These are phyloP conservation scores for Fusarium falciforme DNA, from an alignment of 2,329 filamentous ascomycete species.

Conservation along the genomic window DNA sequence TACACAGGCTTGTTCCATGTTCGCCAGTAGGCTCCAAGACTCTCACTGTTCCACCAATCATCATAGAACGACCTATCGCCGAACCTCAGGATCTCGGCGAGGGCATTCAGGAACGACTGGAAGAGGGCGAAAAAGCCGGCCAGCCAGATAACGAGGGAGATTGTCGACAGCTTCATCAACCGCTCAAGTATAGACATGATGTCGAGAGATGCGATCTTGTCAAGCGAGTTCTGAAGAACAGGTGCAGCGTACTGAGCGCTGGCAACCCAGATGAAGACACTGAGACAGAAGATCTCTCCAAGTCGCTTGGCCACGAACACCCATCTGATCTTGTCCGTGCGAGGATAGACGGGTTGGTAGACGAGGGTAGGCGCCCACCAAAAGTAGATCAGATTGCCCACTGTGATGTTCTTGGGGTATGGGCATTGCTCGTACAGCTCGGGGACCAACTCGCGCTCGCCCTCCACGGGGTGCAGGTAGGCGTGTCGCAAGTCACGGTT, in stretches of 20 bases:
- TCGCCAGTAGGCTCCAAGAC: constrained; percentile 90
- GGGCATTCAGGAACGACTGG: constrained; percentile 89
- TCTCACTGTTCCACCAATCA: constrained; percentile 97
- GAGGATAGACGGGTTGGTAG: constrained; percentile 96
- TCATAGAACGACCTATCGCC: constrained; percentile 95
- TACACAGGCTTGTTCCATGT: constrained; percentile 99
- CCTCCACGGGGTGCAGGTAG: constrained; percentile 79
- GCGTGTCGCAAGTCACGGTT: constrained; percentile 95
- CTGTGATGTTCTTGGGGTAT: constrained; percentile 91
- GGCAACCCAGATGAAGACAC: constrained; percentile 94
- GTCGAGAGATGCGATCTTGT: constrained; percentile 85
- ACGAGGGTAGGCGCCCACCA: constrained; percentile 98
- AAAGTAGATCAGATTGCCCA: constrained; percentile 91
- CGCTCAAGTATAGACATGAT: constrained; percentile 86
- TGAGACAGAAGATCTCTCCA: constrained; percentile 79
- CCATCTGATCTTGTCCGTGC: constrained; percentile 85
- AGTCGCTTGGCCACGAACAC: constrained; percentile 86
- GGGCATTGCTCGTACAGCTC: constrained; percentile 85
- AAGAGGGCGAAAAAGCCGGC: constrained; percentile 98
- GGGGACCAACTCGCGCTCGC: constrained; percentile 78
- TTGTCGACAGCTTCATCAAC: constrained; percentile 93
- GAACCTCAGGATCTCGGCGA: constrained; percentile 90
- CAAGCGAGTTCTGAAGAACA: constrained; percentile 87
- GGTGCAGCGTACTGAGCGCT: constrained; percentile 95
- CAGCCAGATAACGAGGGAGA: constrained; percentile 95